These are phyloP conservation scores for Xylaria sp. DNA, from an alignment of 2,329 filamentous ascomycete genomes.

Conservation along the genomic window DNA sequence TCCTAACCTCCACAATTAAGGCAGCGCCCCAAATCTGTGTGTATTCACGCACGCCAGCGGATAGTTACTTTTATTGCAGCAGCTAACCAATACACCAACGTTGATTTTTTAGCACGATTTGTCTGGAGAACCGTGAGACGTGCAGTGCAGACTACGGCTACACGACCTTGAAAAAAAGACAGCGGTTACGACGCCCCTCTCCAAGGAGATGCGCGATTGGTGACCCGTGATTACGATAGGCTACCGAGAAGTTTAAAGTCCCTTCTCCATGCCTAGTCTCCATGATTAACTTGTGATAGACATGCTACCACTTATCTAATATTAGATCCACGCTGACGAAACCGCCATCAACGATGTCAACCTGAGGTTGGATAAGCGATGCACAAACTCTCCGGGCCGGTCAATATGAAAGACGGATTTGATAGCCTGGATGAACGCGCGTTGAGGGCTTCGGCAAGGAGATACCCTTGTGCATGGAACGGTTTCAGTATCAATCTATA, in stretches of 20 bases:
- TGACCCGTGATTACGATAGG: not conserved
- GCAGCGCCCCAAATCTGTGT: not conserved
- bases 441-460: not conserved
- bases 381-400: not conserved
- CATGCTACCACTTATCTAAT: not conserved
- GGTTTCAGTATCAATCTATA: not conserved
- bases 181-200: not conserved
- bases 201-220: slow-evolving; percentile 4
- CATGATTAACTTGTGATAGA: not conserved
- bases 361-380: not conserved
- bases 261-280: not conserved
- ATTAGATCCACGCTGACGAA: slow-evolving; percentile 6
- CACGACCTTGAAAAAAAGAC: not conserved
- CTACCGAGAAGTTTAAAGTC: not conserved
- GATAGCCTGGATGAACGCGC: not conserved
- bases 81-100: not conserved
- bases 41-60: not conserved
- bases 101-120: not conserved
- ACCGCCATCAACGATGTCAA: not conserved
- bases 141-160: slow-evolving; percentile 1
- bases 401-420: not conserved
- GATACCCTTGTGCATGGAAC: not conserved
- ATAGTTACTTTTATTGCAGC: not conserved
- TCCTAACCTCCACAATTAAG: not conserved
- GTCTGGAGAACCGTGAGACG: not conserved